phyloP scores from a whole-genome alignment of 805 yeast species.

The Teunomyces tritomae region DNA sequence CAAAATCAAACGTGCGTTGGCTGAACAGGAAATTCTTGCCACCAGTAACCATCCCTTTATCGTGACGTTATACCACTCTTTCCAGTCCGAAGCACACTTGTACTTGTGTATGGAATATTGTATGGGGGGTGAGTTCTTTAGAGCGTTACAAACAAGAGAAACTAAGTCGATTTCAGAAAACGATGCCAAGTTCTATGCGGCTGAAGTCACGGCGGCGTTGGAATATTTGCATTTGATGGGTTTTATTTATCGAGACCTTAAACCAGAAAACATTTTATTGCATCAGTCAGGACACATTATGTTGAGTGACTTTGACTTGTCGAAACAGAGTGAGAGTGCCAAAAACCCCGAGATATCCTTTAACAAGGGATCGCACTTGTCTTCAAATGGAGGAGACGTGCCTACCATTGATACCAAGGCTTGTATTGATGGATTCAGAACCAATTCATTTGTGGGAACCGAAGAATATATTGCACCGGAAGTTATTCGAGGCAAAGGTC shows the following conservation, averaged over 20 bases:
- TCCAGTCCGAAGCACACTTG: slow-evolving; percentile 88
- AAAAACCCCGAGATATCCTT: slow-evolving; percentile 71
- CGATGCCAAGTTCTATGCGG: slow-evolving; percentile 92
- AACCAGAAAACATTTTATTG: slow-evolving; percentile 90
- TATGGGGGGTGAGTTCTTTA: slow-evolving; percentile 98
- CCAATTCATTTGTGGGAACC: slow-evolving; percentile 98
- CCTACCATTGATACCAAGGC: slow-evolving; percentile 89
- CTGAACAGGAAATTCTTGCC: slow-evolving; percentile 95
- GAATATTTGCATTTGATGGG: slow-evolving; percentile 97
- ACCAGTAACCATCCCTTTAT: slow-evolving; percentile 96
- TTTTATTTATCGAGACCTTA: slow-evolving; percentile 91
- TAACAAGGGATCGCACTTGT: slow-evolving; percentile 19
- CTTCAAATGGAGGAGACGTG: slow-evolving; percentile 22
- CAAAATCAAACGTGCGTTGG: slow-evolving; percentile 89
- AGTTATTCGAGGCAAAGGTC: slow-evolving; percentile 95
- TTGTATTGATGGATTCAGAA: slow-evolving; percentile 92
- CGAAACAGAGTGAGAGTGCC: slow-evolving; percentile 78
- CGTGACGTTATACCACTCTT: slow-evolving; percentile 92
- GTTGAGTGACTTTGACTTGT: slow-evolving; percentile 94
- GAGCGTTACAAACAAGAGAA: slow-evolving; percentile 89
- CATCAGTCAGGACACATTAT: slow-evolving; percentile 98
- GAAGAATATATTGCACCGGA: slow-evolving; percentile 99
- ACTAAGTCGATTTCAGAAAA: slow-evolving; percentile 81
- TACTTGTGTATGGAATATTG: slow-evolving; percentile 98
- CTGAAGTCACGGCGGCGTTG: slow-evolving; percentile 95